Conservation (phyloP, 148 eudicot genomes). For the Dianthus caryophyllus region DNA sequence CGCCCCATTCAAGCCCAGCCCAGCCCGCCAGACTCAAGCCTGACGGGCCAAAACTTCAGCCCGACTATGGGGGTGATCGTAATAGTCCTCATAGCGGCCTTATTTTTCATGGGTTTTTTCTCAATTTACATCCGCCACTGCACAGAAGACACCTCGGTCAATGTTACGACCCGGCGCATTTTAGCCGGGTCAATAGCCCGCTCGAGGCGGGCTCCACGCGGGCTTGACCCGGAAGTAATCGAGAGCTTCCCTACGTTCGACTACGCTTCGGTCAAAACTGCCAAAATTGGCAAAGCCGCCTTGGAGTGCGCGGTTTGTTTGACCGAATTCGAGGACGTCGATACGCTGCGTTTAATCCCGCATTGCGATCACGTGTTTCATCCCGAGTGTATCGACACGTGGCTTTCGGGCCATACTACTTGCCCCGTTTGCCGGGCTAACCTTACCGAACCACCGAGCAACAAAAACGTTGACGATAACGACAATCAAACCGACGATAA, state of each 20-base stretch:
- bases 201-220: constrained; percentile 32
- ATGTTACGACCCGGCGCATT: constrained; percentile 1
- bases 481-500: too few species aligned
- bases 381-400: constrained; percentile 45
- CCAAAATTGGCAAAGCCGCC: constrained; percentile 43
- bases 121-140: constrained; percentile 69
- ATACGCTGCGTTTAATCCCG: constrained; percentile 42
- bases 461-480: too few species aligned
- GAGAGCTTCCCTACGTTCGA: constrained; percentile 41
- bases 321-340: constrained; percentile 51
- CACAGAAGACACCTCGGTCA: constrained; percentile 18
- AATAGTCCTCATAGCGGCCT: constrained; percentile 42
- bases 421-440: constrained; percentile 43
- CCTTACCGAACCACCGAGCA: constrained; percentile 9
- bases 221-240: constrained; percentile 35
- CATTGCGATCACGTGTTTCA: constrained; percentile 54
- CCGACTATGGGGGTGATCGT: constrained; percentile 55
- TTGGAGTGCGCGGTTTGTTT: constrained; percentile 56
- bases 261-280: constrained; percentile 36
- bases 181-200: constrained; percentile 27
- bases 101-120: constrained; percentile 66
- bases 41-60: constrained; percentile 26
- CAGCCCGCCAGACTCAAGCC: constrained; percentile 5
- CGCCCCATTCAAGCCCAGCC: constrained; percentile 10
- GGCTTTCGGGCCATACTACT: constrained; percentile 41